Evolutionary conservation across 345 rosid species (phyloP), one percentile per base, ranked within the genome.

Genomic region (Boechera retrofracta): DNA sequence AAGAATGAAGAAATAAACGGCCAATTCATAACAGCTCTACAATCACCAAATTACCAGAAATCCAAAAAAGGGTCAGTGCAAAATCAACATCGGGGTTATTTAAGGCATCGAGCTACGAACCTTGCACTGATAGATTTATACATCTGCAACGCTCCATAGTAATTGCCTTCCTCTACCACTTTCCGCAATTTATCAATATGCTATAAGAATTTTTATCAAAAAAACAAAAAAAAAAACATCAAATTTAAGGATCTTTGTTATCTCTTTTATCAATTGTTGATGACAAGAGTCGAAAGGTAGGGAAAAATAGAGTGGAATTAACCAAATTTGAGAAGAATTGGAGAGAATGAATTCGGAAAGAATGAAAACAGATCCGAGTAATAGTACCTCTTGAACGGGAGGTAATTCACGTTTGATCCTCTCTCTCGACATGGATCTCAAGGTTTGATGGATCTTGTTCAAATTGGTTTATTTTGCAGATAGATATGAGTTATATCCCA

Each of bases 91-190:
- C 24, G 24, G 24, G 9, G n/a, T 49, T 7, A 36, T 36, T 1
- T 53, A 65, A 56, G 32, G 32, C 66, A 29, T 2, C 2, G n/a
- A 42, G 49, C 36, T 1, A 12, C 61, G 60, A 82, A 92, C 99
- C 99, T 83, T 41, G 98, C 90, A 75, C 96, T 87, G 59, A 88
- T 86, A 6, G 96, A 90, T 85, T 91, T 92, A 82, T 91, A 95
- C 96, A 95, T 95, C 91, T 95, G 97, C 41, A 90, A 96, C 54
- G 98, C 97, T 81, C 99, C 98, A 86, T 95, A 95, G 81, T 7
- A 83, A 82, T 95, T 89, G 42, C 99, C 96, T 44, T 84, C 97
- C 41, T 82, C 85, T 67, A 95, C 75, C 73, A 79, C 82, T 80
- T 91, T 91, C 86, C 81, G 83, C 79, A 95, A 75, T 81, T 95